A percentile compares a stretch with the other conserved stretches of the same genome.
Evolutionary conservation across 2,329 filamentous ascomycete species (phyloP).

Genomic region (Aspergillus sp.): DNA sequence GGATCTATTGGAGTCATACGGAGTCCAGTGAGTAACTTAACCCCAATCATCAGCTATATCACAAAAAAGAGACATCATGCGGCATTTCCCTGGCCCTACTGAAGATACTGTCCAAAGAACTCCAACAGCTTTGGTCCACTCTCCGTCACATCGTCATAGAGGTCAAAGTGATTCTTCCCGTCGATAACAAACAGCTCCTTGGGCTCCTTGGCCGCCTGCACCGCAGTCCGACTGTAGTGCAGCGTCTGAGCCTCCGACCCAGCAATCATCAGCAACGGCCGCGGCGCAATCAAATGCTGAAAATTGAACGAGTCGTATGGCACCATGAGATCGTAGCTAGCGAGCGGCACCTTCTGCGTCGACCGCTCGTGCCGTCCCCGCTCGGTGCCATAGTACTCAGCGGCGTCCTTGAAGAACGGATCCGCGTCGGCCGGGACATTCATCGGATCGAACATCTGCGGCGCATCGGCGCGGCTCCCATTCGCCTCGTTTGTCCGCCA

Average conservation of each 20-base stretch:
- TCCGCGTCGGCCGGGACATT: slow-evolving; percentile 8
- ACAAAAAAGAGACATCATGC: no score
- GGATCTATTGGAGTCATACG: no score
- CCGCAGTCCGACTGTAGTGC: slow-evolving; percentile 20
- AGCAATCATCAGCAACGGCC: slow-evolving; percentile 27
- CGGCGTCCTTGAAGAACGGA: slow-evolving; percentile 14
- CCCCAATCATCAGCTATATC: no score
- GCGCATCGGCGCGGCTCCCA: neutral
- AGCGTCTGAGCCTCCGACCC: slow-evolving; percentile 22
- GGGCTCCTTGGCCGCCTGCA: slow-evolving; percentile 22
- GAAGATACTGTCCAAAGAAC: neutral
- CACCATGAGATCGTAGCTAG: slow-evolving; percentile 23
- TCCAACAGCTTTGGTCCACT: slow-evolving; percentile 13
- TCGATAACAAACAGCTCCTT: slow-evolving; percentile 26
- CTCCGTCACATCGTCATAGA: slow-evolving; percentile 27
- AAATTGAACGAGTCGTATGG: slow-evolving; percentile 26
- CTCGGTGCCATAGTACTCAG: slow-evolving; percentile 22
- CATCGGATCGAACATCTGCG: slow-evolving; percentile 7
- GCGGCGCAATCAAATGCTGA: slow-evolving; percentile 23
- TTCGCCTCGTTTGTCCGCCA: slow-evolving; percentile 10
- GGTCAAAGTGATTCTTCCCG: slow-evolving; percentile 24
- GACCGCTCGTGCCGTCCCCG: slow-evolving; percentile 20
- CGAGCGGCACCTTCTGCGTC: slow-evolving; percentile 14
- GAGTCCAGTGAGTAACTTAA: no score
- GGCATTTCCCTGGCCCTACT: neutral